Percentiles rank a stretch among this genome's conserved stretches.
These are phyloP conservation scores for Effrenium voratum DNA, from an alignment of 73 alveolate species.

Conservation along the genomic window DNA sequence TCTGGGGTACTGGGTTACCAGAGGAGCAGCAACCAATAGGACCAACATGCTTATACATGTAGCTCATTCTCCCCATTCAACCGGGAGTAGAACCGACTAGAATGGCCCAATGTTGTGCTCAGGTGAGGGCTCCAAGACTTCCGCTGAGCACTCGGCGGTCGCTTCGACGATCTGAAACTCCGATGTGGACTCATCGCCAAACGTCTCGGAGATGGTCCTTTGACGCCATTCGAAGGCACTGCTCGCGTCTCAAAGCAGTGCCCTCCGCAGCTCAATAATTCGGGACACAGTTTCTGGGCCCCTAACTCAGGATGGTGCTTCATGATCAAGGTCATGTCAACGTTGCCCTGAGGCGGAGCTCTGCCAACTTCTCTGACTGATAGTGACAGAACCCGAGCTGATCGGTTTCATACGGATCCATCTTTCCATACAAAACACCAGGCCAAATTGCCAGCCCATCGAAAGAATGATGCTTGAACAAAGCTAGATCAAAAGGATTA, in stretches of 20 bases:
- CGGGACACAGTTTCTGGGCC: neutral
- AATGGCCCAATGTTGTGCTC: no score
- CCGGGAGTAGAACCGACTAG: neutral
- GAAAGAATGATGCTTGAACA: no score
- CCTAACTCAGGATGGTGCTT: slow-evolving; percentile 57
- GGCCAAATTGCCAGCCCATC: no score
- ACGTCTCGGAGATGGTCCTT: slow-evolving; percentile 74
- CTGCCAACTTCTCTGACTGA: no score
- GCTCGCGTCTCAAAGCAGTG: neutral
- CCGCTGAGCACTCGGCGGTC: slow-evolving; percentile 12
- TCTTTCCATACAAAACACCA: no score
- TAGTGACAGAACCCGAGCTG: no score
- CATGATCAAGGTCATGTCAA: slow-evolving; percentile 74
- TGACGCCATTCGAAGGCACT: neutral
- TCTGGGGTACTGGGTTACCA: no score
- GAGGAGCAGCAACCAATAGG: no score
- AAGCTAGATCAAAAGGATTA: no score
- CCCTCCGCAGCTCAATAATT: neutral
- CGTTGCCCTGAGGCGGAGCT: slow-evolving; percentile 29
- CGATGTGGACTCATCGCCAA: slow-evolving; percentile 67
- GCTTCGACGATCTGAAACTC: slow-evolving; percentile 82
- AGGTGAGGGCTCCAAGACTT: no score
- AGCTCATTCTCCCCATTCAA: neutral
- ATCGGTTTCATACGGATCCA: no score
- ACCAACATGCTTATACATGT: no score